Conservation (phyloP, 768 basidiomycete genomes). For the Cytidiella melzeri region DNA sequence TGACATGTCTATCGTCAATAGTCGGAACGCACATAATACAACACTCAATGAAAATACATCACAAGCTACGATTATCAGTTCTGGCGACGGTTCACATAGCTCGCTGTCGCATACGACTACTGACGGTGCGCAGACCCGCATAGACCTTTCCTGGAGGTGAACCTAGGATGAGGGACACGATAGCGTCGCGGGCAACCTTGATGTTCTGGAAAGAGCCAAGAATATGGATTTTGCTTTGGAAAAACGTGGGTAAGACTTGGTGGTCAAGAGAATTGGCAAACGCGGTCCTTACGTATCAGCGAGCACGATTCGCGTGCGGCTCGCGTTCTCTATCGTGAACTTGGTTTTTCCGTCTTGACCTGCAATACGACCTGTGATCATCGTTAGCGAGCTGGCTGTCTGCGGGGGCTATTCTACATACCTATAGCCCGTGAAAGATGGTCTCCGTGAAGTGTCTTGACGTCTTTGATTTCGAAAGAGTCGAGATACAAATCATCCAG, state of each 20-base stretch:
- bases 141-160: constrained; percentile 95
- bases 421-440: constrained; percentile 98
- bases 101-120: constrained; percentile 89
- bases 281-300: constrained; percentile 91
- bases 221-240: constrained; percentile 88
- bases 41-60: not conserved
- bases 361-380: constrained; percentile 86
- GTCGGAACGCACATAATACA: too few relatives aligned
- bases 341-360: constrained; percentile 99
- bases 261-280: not conserved
- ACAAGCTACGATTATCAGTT: not conserved
- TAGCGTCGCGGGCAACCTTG: constrained; percentile 93
- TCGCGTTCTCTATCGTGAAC: constrained; percentile 97
- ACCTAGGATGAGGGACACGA: constrained; percentile 91
- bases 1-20: too few relatives aligned
- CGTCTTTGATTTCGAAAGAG: constrained; percentile 98
- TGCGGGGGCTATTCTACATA: too few relatives aligned
- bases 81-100: constrained; percentile 51
- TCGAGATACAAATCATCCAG: constrained; percentile 97
- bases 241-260: not conserved
- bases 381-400: not conserved
- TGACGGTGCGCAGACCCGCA: constrained; percentile 84
- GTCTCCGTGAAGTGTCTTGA: constrained; percentile 96
- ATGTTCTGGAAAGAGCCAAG: constrained; percentile 99
- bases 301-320: constrained; percentile 94